phyloP scores from a whole-genome alignment of 768 basidiomycete species.

The Galerina marginata region DNA sequence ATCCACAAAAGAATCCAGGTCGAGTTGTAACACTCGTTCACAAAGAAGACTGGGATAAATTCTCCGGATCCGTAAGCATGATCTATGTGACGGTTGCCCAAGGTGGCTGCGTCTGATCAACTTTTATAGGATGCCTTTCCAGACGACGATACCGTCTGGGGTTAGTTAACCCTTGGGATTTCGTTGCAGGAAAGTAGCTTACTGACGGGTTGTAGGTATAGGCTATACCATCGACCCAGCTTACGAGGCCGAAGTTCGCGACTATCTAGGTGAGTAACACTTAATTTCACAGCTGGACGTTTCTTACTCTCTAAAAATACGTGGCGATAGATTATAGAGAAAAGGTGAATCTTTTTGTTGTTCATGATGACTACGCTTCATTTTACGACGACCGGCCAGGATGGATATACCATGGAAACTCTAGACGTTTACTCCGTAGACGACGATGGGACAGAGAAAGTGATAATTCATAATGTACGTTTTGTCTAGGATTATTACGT shows the following conservation, averaged over 20 bases:
- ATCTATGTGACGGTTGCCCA: not conserved
- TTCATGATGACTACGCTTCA: not conserved
- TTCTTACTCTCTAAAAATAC: not conserved
- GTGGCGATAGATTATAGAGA: slow-evolving; percentile 74
- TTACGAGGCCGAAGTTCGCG: slow-evolving; percentile 76
- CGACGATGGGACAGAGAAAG: slow-evolving; percentile 54
- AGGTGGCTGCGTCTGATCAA: not conserved
- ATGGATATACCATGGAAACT: slow-evolving; percentile 87
- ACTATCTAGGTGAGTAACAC: slow-evolving; percentile 71
- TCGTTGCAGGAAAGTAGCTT: not conserved
- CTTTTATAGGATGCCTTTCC: slow-evolving; percentile 64
- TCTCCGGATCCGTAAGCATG: slow-evolving; percentile 64
- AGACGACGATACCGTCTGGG: slow-evolving; percentile 86
- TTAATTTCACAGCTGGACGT: not conserved
- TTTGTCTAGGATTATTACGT: not conserved
- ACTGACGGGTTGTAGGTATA: slow-evolving; percentile 54
- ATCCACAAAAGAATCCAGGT: slow-evolving; percentile 68
- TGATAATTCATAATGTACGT: slow-evolving; percentile 61
- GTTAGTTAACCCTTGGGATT: slow-evolving; percentile 33
- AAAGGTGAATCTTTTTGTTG: slow-evolving; percentile 53
- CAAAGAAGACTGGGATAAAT: slow-evolving; percentile 84
- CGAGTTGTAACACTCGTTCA: slow-evolving; percentile 90
- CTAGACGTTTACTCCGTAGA: slow-evolving; percentile 73
- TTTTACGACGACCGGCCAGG: slow-evolving; percentile 46
- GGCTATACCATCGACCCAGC: slow-evolving; percentile 87